Conservation (phyloP, 495 filamentous ascomycete species). For the Daldinia bambusicola region DNA sequence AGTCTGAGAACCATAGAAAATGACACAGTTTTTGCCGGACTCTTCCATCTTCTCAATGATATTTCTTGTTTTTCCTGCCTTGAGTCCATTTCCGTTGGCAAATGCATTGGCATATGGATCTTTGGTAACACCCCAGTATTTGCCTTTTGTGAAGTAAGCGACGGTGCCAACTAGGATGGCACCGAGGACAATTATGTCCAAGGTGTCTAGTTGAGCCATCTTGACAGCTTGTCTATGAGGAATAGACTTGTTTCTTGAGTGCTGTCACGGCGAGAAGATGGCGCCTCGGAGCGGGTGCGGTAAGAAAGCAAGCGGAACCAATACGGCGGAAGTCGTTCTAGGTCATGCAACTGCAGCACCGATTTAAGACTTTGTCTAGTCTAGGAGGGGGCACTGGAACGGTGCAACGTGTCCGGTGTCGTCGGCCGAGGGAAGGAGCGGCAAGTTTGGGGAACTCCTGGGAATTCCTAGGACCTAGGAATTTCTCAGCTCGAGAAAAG, state of each 20-base stretch:
- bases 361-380: conserved; percentile 8
- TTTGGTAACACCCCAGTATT: conserved; percentile 85
- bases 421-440: conserved; percentile 33
- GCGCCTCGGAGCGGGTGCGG: conserved; percentile 18
- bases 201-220: conserved; percentile 96
- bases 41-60: conserved; percentile 97
- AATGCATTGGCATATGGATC: conserved; percentile 85
- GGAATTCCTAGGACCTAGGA: conserved; percentile 7
- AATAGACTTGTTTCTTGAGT: conserved; percentile 8
- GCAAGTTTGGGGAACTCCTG: conserved; percentile 38
- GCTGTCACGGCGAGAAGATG: conserved; percentile 14
- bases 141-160: conserved; percentile 98
- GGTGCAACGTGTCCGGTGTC: conserved; percentile 40
- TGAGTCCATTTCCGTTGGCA: conserved; percentile 73
- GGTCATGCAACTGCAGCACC: conserved; percentile 15
- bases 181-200: conserved; percentile 91
- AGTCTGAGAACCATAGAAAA: conserved; percentile 98
- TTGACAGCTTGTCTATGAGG: conserved; percentile 39
- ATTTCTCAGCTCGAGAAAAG: conserved; percentile 27
- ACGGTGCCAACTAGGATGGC: conserved; percentile 84
- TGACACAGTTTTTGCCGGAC: conserved; percentile 93
- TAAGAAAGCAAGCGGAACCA: conserved; percentile 7
- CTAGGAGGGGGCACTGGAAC: conserved; percentile 20
- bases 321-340: conserved; percentile 12
- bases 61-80: conserved; percentile 88